Base-by-base conservation (phyloP, 768 basidiomycete genomes). In the Mycena polygramma region DNA sequence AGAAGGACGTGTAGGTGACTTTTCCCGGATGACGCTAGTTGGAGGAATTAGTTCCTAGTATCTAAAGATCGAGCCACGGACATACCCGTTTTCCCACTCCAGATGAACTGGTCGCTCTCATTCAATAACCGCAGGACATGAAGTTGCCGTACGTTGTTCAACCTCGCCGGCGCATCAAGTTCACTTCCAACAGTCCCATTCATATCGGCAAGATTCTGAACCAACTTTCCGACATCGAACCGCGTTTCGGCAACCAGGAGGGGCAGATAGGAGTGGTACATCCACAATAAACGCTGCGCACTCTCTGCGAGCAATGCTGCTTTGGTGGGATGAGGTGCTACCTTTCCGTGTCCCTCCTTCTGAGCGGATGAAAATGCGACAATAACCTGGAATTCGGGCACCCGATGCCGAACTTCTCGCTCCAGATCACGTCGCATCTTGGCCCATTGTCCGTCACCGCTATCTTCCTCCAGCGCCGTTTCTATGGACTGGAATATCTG, bases 371-470 rank as follows among this genome's bases (percentile, higher is more conserved):
- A 91, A 76, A 96, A 93, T 0, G 90, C 94, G 13, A 98, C 87
- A 63, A 98, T 82, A 59, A 97, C 94, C 74, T 92, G 90, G 68
- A 97, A 92, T 58, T 97, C 96, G 0, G 97, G 97, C 1, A 97
- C 87, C 7, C 95, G 86, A 66, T 85, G 86, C 36, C 94, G 86
- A 39, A 89, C 86, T 79, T 96, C 94, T 73, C 86, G 84, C 77
- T 94, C 91, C n/a, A 96, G 75, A 71, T 97, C 94, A 41, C 81
- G 79, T 53, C 85, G 80, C 43, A 92, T 80, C 68, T 82, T 86
- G n/a, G 82, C 81, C 95, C 96, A 98, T 73, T 91, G 88, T 0
- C 95, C 92, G 24, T 89, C 85, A 36, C 82, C 80, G 70, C 88
- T 86, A 14, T 87, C 86, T 74, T 91, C 91, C 69, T 90, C 91